These are phyloP conservation scores for Salvia miltiorrhiza DNA, from an alignment of 257 asterid genomes.

Conservation along the genomic window DNA sequence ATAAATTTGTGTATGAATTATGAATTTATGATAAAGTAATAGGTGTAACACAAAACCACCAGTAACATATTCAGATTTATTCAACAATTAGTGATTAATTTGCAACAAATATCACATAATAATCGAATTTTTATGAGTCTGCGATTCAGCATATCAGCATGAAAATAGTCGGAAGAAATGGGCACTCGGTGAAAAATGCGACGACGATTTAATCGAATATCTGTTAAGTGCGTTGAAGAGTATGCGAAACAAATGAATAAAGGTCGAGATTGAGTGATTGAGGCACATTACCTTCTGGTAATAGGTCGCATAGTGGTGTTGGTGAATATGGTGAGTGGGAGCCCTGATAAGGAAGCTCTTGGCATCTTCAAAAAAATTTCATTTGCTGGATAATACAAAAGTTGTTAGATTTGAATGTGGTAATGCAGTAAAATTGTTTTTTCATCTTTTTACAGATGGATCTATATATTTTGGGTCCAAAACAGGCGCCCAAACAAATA, in stretches of 20 bases:
- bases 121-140: neutral
- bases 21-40: slow-evolving; percentile 1
- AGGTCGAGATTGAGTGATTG: neutral
- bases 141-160: neutral
- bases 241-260: too few relatives aligned
- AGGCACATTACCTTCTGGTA: slow-evolving; percentile 20
- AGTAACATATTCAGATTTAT: neutral
- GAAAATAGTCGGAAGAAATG: neutral
- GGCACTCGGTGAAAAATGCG: neutral
- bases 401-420: too few relatives aligned
- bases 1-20: too few relatives aligned
- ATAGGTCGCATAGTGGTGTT: neutral
- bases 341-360: slow-evolving; percentile 11
- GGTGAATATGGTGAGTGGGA: slow-evolving; percentile 9
- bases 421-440: too few relatives aligned
- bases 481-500: too few relatives aligned
- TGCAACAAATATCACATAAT: neutral
- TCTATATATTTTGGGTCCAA: too few relatives aligned
- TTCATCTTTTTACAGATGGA: too few relatives aligned
- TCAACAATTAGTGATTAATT: too few relatives aligned
- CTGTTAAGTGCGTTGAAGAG: neutral
- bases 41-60: neutral
- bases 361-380: slow-evolving; percentile 19
- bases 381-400: too few relatives aligned
- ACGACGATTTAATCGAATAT: neutral